phyloP scores from a whole-genome alignment of 805 yeast genomes.

The Phaffomyces antillensis region DNA sequence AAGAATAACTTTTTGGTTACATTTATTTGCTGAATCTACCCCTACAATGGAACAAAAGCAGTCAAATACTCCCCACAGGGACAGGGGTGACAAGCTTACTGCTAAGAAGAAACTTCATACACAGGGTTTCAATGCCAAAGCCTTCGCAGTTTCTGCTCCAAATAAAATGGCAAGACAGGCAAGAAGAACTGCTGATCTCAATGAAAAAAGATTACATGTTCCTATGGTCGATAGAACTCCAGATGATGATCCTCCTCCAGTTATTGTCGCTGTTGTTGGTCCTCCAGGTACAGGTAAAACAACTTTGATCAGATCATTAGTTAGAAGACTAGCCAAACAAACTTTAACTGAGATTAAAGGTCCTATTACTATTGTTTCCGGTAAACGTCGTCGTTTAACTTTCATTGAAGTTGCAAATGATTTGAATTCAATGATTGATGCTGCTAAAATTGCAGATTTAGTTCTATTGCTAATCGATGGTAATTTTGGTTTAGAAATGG shows the following conservation, averaged over 20 bases:
- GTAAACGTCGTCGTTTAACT: slow-evolving; percentile 87
- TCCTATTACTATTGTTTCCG: slow-evolving; percentile 94
- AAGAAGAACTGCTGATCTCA: slow-evolving; percentile 70
- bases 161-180: slow-evolving; percentile 82
- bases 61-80: slow-evolving; percentile 78
- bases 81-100: slow-evolving; percentile 41
- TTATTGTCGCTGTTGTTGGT: slow-evolving; percentile 93
- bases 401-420: slow-evolving; percentile 92
- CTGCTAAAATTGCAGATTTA: slow-evolving; percentile 91
- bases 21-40: neutral
- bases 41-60: slow-evolving; percentile 37
- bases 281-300: slow-evolving; percentile 99
- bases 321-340: slow-evolving; percentile 82
- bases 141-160: slow-evolving; percentile 79
- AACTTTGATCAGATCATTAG: slow-evolving; percentile 82
- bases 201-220: slow-evolving; percentile 83
- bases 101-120: slow-evolving; percentile 85
- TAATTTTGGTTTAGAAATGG: slow-evolving; percentile 98
- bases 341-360: slow-evolving; percentile 84
- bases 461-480: slow-evolving; percentile 90
- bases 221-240: slow-evolving; percentile 98
- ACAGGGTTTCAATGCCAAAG: slow-evolving; percentile 80
- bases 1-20: neutral
- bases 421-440: slow-evolving; percentile 90
- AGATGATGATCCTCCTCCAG: slow-evolving; percentile 96